Evolutionary conservation across 2,329 filamentous ascomycete genomes (phyloP).

Genomic region (Cladosporium sp.): DNA sequence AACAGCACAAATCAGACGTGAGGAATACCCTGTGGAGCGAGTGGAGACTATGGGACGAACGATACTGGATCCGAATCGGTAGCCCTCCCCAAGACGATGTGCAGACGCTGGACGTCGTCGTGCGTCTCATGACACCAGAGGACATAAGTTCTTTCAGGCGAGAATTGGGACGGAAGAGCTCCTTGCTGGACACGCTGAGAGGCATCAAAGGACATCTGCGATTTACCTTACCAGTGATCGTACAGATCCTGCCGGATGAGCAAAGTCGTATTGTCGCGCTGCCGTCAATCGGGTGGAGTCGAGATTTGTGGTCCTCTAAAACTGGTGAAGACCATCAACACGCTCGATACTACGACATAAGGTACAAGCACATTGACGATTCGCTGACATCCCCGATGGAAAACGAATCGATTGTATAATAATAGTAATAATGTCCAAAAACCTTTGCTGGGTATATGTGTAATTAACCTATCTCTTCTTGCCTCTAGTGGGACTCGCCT

Average conservation of each 20-base stretch:
- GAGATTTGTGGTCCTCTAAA: constrained; percentile 18
- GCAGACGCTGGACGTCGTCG: constrained; percentile 20
- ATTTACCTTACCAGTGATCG: constrained; percentile 45
- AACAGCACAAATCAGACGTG: neutral
- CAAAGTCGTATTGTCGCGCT: constrained; percentile 33
- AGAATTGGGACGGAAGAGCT: neutral
- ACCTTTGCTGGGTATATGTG: constrained; percentile 17
- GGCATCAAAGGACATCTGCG: constrained; percentile 41
- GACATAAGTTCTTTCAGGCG: constrained; percentile 31
- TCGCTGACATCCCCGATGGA: neutral
- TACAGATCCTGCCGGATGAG: constrained; percentile 20
- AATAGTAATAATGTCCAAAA: neutral
- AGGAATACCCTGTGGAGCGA: constrained; percentile 24
- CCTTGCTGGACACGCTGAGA: neutral
- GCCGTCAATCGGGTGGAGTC: constrained; percentile 34
- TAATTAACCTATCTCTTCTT: constrained; percentile 29
- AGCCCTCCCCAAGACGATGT: constrained; percentile 18
- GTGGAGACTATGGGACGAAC: constrained; percentile 56
- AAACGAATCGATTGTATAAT: neutral
- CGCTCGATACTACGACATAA: constrained; percentile 30
- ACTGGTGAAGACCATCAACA: neutral
- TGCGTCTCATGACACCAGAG: constrained; percentile 44
- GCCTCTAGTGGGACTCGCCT: constrained; percentile 32
- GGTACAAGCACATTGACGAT: constrained; percentile 22
- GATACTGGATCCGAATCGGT: constrained; percentile 57